A percentile compares a stretch with the other conserved stretches of the same genome.
These are phyloP conservation scores for Lithohypha guttulata DNA, from an alignment of 2,329 filamentous ascomycete species.

Conservation along the genomic window DNA sequence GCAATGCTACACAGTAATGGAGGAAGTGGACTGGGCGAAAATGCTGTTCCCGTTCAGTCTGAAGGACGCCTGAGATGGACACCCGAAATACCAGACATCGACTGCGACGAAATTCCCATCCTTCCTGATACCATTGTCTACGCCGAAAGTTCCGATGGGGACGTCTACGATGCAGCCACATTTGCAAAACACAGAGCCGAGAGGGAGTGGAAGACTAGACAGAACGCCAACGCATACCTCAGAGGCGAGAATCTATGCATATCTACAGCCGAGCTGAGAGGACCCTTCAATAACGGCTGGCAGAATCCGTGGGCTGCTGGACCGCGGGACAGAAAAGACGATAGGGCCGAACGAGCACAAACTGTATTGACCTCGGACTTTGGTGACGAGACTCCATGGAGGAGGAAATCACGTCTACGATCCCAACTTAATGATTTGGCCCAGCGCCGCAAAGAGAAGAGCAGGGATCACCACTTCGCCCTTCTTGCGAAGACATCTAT, in stretches of 20 bases:
- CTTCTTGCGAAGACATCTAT: not conserved
- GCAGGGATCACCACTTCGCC: constrained; percentile 23
- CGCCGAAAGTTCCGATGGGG: constrained; percentile 6
- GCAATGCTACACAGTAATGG: no score
- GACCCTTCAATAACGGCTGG: constrained; percentile 36
- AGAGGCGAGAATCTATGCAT: constrained; percentile 35
- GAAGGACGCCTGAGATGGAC: constrained; percentile 17
- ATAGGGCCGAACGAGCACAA: not conserved
- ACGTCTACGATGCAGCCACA: constrained; percentile 3
- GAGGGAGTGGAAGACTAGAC: constrained; percentile 35
- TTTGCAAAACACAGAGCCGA: constrained; percentile 20
- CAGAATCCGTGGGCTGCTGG: constrained; percentile 34
- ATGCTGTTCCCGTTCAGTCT: no score
- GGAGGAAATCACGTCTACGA: not conserved
- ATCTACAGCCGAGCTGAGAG: constrained; percentile 34
- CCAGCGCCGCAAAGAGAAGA: constrained; percentile 4
- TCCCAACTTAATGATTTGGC: not conserved
- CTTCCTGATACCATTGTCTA: constrained; percentile 17
- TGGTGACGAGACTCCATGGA: not conserved
- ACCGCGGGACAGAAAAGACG: constrained; percentile 12
- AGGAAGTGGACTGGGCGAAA: no score
- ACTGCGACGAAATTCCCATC: constrained; percentile 15
- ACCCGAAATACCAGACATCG: constrained; percentile 16
- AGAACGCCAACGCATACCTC: constrained; percentile 31
- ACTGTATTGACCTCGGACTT: not conserved